phyloP scores from a whole-genome alignment of 2,329 filamentous ascomycete genomes.

The Cytospora mali region DNA sequence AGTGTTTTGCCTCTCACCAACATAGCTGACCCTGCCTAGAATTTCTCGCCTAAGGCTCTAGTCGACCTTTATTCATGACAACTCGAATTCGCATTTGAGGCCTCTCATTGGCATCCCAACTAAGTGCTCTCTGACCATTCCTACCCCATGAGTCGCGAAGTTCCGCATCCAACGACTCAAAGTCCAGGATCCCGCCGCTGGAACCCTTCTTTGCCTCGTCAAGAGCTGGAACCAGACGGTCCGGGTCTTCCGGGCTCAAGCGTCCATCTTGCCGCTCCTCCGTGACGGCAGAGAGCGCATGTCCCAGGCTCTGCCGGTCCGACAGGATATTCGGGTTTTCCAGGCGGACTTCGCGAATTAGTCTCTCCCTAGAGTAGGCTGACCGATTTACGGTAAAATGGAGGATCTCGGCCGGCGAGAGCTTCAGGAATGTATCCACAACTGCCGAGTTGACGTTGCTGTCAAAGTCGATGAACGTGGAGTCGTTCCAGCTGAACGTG shows the following conservation, averaged over 20 bases:
- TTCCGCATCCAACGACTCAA: not conserved
- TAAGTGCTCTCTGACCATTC: not conserved
- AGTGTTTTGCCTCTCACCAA: no score
- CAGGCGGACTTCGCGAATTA: constrained; percentile 46
- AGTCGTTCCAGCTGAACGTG: constrained; percentile 38
- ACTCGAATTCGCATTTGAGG: not conserved
- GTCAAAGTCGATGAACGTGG: constrained; percentile 31
- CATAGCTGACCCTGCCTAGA: no score
- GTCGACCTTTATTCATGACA: constrained; percentile 13
- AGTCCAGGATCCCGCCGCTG: constrained; percentile 25
- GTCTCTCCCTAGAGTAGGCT: constrained; percentile 48
- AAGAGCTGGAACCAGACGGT: not conserved
- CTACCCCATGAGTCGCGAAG: not conserved
- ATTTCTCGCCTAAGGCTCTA: constrained; percentile 1
- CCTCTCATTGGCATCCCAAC: constrained; percentile 13
- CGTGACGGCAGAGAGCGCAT: constrained; percentile 15
- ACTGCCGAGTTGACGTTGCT: constrained; percentile 41
- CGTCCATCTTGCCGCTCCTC: constrained; percentile 7
- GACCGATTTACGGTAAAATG: constrained; percentile 51
- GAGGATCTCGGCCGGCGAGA: constrained; percentile 53
- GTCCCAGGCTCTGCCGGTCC: constrained; percentile 22
- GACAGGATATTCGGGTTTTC: constrained; percentile 37
- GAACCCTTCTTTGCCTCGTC: not conserved
- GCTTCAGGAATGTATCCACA: constrained; percentile 51
- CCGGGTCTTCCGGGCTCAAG: not conserved